Percentiles rank a stretch among this genome's conserved stretches.
These are phyloP conservation scores for Amauroascus niger DNA, from an alignment of 2,329 filamentous ascomycete species.

Conservation along the genomic window DNA sequence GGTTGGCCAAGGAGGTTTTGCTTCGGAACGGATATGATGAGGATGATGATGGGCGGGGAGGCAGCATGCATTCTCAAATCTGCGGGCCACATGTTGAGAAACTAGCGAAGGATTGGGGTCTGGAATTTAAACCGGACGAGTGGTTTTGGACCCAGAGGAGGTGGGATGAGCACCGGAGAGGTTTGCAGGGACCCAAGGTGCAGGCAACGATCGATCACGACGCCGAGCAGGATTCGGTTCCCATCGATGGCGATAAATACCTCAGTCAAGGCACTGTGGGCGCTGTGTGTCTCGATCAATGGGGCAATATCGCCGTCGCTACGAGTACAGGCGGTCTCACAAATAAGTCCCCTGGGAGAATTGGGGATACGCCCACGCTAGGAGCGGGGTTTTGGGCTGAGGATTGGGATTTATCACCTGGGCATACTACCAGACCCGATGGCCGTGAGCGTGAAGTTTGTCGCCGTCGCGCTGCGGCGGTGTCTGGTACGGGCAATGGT, in stretches of 20 bases:
- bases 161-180: slow-evolving; percentile 67
- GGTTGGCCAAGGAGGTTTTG: slow-evolving; percentile 61
- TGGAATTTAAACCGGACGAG: slow-evolving; percentile 56
- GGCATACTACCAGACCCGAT: slow-evolving; percentile 16
- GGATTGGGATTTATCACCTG: slow-evolving; percentile 56
- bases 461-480: slow-evolving; percentile 41
- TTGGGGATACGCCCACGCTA: slow-evolving; percentile 75
- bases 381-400: slow-evolving; percentile 89
- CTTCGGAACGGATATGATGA: slow-evolving; percentile 40
- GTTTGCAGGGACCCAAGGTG: slow-evolving; percentile 37
- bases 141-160: slow-evolving; percentile 73
- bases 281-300: slow-evolving; percentile 68
- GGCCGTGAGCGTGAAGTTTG: neutral
- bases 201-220: slow-evolving; percentile 11
- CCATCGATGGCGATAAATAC: slow-evolving; percentile 48
- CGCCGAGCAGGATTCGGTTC: slow-evolving; percentile 27
- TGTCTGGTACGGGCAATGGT: slow-evolving; percentile 78
- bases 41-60: slow-evolving; percentile 40
- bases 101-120: slow-evolving; percentile 51
- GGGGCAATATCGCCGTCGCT: slow-evolving; percentile 60
- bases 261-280: slow-evolving; percentile 77
- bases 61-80: slow-evolving; percentile 54
- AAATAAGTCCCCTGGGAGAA: slow-evolving; percentile 75
- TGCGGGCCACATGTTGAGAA: slow-evolving; percentile 58
- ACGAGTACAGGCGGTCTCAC: slow-evolving; percentile 68